Evolutionary conservation across 2,329 filamentous ascomycete species (phyloP).

Genomic region (Trichoderma simmonsii): DNA sequence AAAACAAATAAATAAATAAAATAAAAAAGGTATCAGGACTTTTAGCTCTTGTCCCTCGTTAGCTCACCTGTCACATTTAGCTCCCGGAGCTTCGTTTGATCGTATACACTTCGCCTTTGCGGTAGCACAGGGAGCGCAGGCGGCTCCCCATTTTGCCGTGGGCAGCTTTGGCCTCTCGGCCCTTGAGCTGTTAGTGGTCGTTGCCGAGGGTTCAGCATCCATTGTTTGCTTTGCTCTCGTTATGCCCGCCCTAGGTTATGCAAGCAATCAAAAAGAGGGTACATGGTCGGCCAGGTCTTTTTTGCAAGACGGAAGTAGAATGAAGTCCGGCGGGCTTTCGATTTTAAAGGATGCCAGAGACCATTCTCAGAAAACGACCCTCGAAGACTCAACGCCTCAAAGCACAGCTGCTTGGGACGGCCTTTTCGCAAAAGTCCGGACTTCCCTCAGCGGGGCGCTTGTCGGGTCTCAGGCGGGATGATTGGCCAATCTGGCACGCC

Average conservation of each 20-base stretch:
- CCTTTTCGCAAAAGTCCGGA: conserved; percentile 21
- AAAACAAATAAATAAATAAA: background rate
- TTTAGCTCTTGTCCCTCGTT: background rate
- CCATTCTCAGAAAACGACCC: background rate
- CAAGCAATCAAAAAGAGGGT: conserved; percentile 16
- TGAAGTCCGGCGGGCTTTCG: conserved; percentile 23
- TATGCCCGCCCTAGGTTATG: conserved; percentile 4
- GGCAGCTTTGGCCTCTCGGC: conserved; percentile 31
- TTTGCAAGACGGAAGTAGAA: background rate
- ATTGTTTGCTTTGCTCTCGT: background rate
- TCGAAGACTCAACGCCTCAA: conserved; percentile 6
- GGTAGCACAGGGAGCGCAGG: conserved; percentile 46
- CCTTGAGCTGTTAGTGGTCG: conserved; percentile 10
- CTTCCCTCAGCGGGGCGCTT: background rate
- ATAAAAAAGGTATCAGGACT: background rate
- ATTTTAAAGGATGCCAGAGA: background rate
- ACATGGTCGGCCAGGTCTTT: conserved; percentile 6
- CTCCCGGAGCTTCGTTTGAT: conserved; percentile 33
- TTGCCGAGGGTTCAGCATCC: background rate
- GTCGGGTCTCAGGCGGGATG: background rate
- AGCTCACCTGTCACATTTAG: conserved; percentile 46
- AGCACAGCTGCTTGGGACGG: conserved; percentile 7
- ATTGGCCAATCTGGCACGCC: conserved; percentile 9
- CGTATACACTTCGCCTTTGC: conserved; percentile 52
- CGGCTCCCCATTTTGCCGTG: conserved; percentile 48